Base-by-base conservation (phyloP, 2,329 filamentous ascomycete genomes). In the Teratosphaeriaceae sp. region DNA sequence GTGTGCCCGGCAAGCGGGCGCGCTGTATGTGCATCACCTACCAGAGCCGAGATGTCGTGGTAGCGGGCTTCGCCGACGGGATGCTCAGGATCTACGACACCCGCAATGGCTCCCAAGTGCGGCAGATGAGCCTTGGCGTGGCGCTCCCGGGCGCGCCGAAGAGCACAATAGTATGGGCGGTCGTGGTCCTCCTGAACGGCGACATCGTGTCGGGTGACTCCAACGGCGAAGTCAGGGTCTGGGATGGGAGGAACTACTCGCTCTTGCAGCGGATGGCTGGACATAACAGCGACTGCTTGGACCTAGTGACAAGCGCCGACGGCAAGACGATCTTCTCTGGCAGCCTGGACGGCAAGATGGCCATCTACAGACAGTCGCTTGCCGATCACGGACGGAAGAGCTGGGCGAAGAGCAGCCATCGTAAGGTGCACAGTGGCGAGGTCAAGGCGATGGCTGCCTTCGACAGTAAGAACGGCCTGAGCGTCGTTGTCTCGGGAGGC, bases 141-240 rank as follows among this genome's bases (percentile, higher is more conserved):
- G 87, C 90, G 26, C 74, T 87, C 9, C 71, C 72, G 6, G 85
- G 85, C 34, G 86, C 86, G 5, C 79, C 85, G 15, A 90, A 86
- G 65, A 85, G 94, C 52, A 83, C 89, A 44, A 80, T 97, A 39
- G 85, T 95, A 12, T 98, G 92, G 92, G 84, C 87, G 40, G 84
- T 98, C 49, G 95, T 88, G 65, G 88, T 85, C 58, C 73, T 97
- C 23, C 79, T 84, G 8, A 85, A 86, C 57, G 89, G 88, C 38
- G 88, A 92, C 53, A 92, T 98, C 48, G 82, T 97, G 11, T 95
- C 89, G 1, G 92, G 88, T 39, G 92, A 98, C 63, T 97, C 92
- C 2, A 89, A 88, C 4, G 92, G 92, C 23, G 88, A 97, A 61
- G 75, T 98, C 30, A 82, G 87, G 52, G 86, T 97, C 60, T 98